Conservation (phyloP, 2,329 filamentous ascomycete species). For the Colletotrichum sp. region DNA sequence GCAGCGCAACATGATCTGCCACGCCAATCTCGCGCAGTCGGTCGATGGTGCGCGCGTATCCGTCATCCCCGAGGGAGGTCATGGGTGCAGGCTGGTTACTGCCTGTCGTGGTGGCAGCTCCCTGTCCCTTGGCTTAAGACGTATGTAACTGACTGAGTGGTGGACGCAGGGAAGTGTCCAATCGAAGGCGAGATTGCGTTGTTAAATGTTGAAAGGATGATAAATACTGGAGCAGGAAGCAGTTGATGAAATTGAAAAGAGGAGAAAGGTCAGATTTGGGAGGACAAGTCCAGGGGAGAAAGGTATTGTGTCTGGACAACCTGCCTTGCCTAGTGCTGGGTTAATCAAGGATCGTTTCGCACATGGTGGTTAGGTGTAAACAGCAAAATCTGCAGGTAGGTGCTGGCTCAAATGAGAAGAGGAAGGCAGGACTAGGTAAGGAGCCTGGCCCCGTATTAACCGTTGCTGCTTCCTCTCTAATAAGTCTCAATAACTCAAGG, state of each 20-base stretch:
- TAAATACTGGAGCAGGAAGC: background rate
- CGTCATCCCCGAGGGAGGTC: background rate
- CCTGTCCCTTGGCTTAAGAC: background rate
- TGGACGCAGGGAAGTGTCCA: background rate
- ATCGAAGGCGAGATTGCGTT: background rate
- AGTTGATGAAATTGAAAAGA: background rate
- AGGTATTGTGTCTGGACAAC: background rate
- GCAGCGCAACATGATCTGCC: background rate
- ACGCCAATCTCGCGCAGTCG: background rate
- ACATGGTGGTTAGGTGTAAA: background rate
- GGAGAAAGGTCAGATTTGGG: background rate
- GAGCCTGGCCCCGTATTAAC: background rate
- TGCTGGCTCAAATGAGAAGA: background rate
- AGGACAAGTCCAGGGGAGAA: background rate
- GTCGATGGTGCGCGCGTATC: background rate
- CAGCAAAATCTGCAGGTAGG: background rate
- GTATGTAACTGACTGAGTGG: background rate
- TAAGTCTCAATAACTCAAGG: background rate
- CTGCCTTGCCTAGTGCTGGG: background rate
- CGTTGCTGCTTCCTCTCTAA: background rate
- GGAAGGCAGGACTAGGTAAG: background rate
- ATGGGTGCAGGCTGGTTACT: background rate
- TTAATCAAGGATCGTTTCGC: background rate
- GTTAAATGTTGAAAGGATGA: background rate
- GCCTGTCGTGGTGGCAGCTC: background rate